Evolutionary conservation across 1,139 yeast species (phyloP).

Genomic region (Saccharomyces hybrid): DNA sequence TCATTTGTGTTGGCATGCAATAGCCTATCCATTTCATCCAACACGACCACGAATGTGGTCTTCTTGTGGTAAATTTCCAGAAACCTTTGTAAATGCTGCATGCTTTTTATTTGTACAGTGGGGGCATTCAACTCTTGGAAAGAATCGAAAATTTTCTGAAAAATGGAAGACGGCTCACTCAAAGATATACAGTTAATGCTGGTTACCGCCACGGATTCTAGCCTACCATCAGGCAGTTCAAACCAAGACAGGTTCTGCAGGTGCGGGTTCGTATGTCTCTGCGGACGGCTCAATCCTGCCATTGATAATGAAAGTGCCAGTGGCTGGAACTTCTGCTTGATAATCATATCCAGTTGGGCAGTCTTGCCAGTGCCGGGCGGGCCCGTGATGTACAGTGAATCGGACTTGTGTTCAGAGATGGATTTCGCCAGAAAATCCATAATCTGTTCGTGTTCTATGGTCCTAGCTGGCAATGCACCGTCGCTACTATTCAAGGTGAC

Average conservation of each 20-base stretch:
- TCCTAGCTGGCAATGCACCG: slow-evolving; percentile 38
- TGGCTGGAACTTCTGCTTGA: slow-evolving; percentile 28
- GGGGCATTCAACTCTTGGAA: slow-evolving; percentile 6
- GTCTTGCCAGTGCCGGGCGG: slow-evolving; percentile 99
- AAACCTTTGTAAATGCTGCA: slow-evolving; percentile 23
- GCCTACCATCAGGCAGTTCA: slow-evolving; percentile 13
- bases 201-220: slow-evolving; percentile 19
- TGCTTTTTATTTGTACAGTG: slow-evolving; percentile 15
- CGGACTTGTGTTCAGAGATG: slow-evolving; percentile 38
- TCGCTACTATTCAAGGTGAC: slow-evolving; percentile 9
- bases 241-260: slow-evolving; percentile 18
- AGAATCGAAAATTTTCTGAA: slow-evolving; percentile 23
- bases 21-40: slow-evolving; percentile 87
- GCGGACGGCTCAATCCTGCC: slow-evolving; percentile 7
- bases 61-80: slow-evolving; percentile 18
- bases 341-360: slow-evolving; percentile 58
- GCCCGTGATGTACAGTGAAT: slow-evolving; percentile 86
- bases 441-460: slow-evolving; percentile 49
- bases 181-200: slow-evolving; percentile 31
- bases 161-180: slow-evolving; percentile 23
- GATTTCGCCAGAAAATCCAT: slow-evolving; percentile 41
- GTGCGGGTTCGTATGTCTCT: neutral
- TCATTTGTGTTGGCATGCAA: slow-evolving; percentile 61
- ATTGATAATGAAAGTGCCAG: slow-evolving; percentile 5
- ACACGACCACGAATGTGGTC: slow-evolving; percentile 43